These are phyloP conservation scores for Lophiotrema nucula DNA, from an alignment of 495 filamentous ascomycete species.

Conservation along the genomic window DNA sequence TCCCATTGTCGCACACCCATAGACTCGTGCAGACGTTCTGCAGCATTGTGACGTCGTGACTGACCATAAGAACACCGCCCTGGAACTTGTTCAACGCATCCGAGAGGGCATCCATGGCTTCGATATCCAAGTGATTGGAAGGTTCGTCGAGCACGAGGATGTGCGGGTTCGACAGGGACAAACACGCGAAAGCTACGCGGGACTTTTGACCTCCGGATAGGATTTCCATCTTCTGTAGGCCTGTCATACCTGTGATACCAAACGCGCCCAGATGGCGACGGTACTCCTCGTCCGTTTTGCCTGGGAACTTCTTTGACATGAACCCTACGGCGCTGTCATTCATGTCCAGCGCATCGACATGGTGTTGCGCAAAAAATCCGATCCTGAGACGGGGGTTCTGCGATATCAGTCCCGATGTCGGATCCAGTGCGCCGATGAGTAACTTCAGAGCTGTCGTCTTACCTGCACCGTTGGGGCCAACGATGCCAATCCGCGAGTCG, in stretches of 20 bases:
- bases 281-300: conserved; percentile 94
- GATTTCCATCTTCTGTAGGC: conserved; percentile 91
- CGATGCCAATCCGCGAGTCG: conserved; percentile 96
- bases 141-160: conserved; percentile 98
- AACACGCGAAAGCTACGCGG: conserved; percentile 92
- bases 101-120: conserved; percentile 95
- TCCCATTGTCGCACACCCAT: conserved; percentile 96
- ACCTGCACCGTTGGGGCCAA: conserved; percentile 97
- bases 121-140: conserved; percentile 97
- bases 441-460: conserved; percentile 97
- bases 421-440: conserved; percentile 78
- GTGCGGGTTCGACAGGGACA: conserved; percentile 89
- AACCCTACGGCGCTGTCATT: conserved; percentile 85
- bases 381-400: conserved; percentile 82
- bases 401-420: conserved; percentile 78
- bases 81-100: conserved; percentile 81
- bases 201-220: conserved; percentile 98
- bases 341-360: conserved; percentile 94
- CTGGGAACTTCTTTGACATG: conserved; percentile 89
- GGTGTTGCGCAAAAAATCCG: conserved; percentile 98
- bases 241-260: conserved; percentile 96
- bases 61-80: conserved; percentile 97
- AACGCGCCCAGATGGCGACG: conserved; percentile 93
- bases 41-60: conserved; percentile 98
- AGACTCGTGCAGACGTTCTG: conserved; percentile 90